These are phyloP conservation scores for Phytopythium mirpurense DNA, from an alignment of 352 stramenopile species.

Conservation along the genomic window DNA sequence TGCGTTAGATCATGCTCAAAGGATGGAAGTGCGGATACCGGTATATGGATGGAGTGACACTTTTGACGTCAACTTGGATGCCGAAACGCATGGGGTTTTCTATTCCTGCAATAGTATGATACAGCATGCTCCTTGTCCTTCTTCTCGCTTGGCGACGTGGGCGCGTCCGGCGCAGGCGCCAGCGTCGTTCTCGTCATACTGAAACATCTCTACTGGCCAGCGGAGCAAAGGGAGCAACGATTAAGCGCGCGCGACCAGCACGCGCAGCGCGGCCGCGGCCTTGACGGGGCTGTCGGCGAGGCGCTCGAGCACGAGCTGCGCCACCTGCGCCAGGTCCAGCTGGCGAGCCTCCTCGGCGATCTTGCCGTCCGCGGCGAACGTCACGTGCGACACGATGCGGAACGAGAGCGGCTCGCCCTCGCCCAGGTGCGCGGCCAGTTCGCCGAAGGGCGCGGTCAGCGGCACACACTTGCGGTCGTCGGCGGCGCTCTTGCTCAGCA, in stretches of 20 bases:
- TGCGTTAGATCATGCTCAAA: no score
- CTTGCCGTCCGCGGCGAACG: conserved; percentile 63
- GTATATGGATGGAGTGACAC: no score
- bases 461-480: conserved; percentile 32
- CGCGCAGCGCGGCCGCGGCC: conserved; percentile 45
- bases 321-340: conserved; percentile 59
- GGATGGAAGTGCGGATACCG: no score
- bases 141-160: neutral
- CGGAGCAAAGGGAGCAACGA: no score
- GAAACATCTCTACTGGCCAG: neutral
- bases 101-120: neutral
- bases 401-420: conserved; percentile 55
- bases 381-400: conserved; percentile 72
- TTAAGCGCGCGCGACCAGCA: conserved; percentile 27
- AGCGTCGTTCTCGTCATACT: neutral
- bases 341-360: conserved; percentile 79
- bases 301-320: conserved; percentile 38
- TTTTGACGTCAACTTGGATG: no score
- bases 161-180: no score
- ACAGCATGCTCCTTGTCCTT: neutral
- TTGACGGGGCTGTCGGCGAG: conserved; percentile 55
- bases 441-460: conserved; percentile 57
- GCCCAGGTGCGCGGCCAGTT: conserved; percentile 45
- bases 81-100: neutral
- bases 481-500: conserved; percentile 39